A percentile compares a stretch with the other conserved stretches of the same genome.
Conservation (phyloP, 1,284 basidiomycete species). For the Porogramme epimiltina region DNA sequence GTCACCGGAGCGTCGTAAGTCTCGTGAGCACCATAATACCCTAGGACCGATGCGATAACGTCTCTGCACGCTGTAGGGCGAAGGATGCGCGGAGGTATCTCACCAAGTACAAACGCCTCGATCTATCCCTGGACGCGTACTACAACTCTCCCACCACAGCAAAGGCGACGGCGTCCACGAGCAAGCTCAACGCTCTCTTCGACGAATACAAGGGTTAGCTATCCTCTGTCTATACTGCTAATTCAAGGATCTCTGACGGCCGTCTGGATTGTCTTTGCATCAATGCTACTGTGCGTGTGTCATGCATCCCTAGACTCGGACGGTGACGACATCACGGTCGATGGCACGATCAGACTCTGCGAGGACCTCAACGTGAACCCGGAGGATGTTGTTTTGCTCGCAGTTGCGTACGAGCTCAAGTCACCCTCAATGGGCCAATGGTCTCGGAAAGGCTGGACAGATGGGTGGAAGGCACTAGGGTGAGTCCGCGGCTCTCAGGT, state of each 20-base stretch:
- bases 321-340: slow-evolving; percentile 61
- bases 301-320: slow-evolving; percentile 47
- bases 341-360: slow-evolving; percentile 78
- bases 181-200: slow-evolving; percentile 67
- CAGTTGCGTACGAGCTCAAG: slow-evolving; percentile 77
- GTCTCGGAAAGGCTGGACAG: slow-evolving; percentile 74
- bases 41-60: neutral
- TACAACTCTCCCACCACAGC: slow-evolving; percentile 48
- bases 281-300: neutral
- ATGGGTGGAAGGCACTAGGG: slow-evolving; percentile 79
- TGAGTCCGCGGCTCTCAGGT: slow-evolving; percentile 34
- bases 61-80: slow-evolving; percentile 35
- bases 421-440: slow-evolving; percentile 77
- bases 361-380: slow-evolving; percentile 68
- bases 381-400: slow-evolving; percentile 77
- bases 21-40: too few relatives aligned
- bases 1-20: slow-evolving; percentile 75
- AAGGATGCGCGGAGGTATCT: slow-evolving; percentile 76
- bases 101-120: slow-evolving; percentile 71
- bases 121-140: slow-evolving; percentile 77
- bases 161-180: slow-evolving; percentile 46
- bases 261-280: neutral
- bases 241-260: neutral
- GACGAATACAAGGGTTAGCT: slow-evolving; percentile 77
- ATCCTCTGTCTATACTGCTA: neutral